Conservation (phyloP, 768 basidiomycete species). For the Exidia glandulosa region DNA sequence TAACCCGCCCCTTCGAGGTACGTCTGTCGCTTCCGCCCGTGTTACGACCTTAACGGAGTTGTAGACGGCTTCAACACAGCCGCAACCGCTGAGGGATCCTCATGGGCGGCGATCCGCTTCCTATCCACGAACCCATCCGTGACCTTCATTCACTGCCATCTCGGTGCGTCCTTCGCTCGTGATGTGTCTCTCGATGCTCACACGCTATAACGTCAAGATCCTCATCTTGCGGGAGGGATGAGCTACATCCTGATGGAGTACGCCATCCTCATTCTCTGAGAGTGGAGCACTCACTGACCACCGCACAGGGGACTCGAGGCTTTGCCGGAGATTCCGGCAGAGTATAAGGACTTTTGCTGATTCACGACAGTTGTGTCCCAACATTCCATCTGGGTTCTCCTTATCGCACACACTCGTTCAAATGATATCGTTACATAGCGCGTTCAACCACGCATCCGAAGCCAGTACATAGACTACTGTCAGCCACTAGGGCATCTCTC, state of each 20-base stretch:
- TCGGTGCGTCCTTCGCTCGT: neutral
- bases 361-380: no score
- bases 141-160: neutral
- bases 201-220: neutral
- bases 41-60: neutral
- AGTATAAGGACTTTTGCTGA: neutral
- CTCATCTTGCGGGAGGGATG: neutral
- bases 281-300: neutral
- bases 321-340: neutral
- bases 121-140: neutral
- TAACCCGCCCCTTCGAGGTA: neutral
- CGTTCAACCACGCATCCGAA: no score
- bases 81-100: neutral
- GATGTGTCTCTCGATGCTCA: neutral
- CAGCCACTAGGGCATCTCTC: no score
- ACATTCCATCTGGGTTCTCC: no score
- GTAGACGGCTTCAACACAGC: neutral
- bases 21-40: neutral
- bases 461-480: no score
- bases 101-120: neutral
- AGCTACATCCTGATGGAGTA: neutral
- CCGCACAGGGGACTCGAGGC: neutral
- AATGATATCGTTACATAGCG: no score
- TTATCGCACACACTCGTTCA: no score
- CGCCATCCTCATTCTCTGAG: neutral